These are phyloP conservation scores for Stachybotrys elegans DNA, from an alignment of 2,329 filamentous ascomycete genomes.

Conservation along the genomic window DNA sequence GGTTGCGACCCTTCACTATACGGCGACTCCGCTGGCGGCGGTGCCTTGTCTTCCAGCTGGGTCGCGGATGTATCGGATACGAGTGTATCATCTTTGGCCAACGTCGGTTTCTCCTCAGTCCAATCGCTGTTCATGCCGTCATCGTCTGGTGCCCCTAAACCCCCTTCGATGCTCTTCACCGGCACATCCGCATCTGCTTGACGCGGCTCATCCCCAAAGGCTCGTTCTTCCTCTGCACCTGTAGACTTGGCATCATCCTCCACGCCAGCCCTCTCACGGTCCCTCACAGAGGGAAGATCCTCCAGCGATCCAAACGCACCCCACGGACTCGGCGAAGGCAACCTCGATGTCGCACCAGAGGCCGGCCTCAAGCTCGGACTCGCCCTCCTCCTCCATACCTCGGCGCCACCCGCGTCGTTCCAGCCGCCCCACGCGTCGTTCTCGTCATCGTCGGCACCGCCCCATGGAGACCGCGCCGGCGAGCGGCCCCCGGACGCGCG, in stretches of 20 bases:
- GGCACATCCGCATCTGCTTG: too few species aligned
- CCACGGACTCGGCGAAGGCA: slow-evolving; percentile 23
- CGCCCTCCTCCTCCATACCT: slow-evolving; percentile 27
- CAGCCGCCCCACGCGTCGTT: slow-evolving; percentile 31
- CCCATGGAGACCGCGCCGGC: slow-evolving; percentile 22
- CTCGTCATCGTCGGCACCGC: slow-evolving; percentile 25
- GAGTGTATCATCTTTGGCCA: neutral
- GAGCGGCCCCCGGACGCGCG: slow-evolving; percentile 16
- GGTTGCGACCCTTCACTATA: slow-evolving; percentile 5
- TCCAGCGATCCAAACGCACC: too few species aligned
- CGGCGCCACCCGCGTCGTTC: slow-evolving; percentile 22
- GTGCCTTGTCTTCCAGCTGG: neutral
- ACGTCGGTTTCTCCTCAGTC: neutral
- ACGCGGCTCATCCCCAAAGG: too few species aligned
- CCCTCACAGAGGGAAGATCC: too few species aligned
- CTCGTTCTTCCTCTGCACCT: too few species aligned
- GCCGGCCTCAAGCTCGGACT: slow-evolving; percentile 25
- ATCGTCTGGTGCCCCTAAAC: too few species aligned
- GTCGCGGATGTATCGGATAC: too few species aligned
- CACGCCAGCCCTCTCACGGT: too few species aligned
- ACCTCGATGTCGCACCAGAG: slow-evolving; percentile 15
- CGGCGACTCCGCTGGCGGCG: too few species aligned
- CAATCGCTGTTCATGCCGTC: too few species aligned
- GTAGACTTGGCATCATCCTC: too few species aligned
- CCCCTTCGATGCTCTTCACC: too few species aligned